Percentiles rank a stretch among this genome's conserved stretches.
These are phyloP conservation scores for Claviceps cyperi DNA, from an alignment of 2,329 filamentous ascomycete species.

Conservation along the genomic window DNA sequence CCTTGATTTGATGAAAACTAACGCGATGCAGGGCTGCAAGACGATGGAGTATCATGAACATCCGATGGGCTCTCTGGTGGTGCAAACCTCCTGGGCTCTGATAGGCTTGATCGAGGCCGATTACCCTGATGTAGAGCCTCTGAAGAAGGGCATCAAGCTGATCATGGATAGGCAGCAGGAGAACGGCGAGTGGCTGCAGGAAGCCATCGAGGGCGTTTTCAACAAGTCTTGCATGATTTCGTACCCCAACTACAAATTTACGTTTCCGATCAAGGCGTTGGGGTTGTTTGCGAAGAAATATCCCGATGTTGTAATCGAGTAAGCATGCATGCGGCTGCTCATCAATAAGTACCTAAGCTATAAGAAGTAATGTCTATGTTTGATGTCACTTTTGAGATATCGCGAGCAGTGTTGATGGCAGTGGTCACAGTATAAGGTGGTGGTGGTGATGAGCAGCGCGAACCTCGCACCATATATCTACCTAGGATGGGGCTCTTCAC, in stretches of 20 bases:
- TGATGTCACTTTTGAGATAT: neutral
- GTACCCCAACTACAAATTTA: slow-evolving; percentile 98
- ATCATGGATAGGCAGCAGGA: slow-evolving; percentile 72
- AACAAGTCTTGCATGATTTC: slow-evolving; percentile 99
- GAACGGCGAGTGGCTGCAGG: slow-evolving; percentile 91
- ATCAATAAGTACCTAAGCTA: neutral
- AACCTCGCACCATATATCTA: too few relatives aligned
- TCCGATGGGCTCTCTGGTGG: slow-evolving; percentile 63
- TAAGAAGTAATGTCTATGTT: neutral
- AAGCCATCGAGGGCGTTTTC: slow-evolving; percentile 94
- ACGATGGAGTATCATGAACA: slow-evolving; percentile 63
- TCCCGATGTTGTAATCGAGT: slow-evolving; percentile 43
- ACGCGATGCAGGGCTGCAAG: slow-evolving; percentile 50
- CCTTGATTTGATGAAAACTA: slow-evolving; percentile 5
- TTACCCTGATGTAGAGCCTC: slow-evolving; percentile 59
- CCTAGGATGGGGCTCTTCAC: too few relatives aligned
- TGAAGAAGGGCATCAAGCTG: slow-evolving; percentile 62
- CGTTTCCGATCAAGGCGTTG: slow-evolving; percentile 84
- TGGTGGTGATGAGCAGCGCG: neutral
- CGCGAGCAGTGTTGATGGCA: neutral
- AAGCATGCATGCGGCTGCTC: neutral
- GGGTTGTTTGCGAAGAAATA: slow-evolving; percentile 72
- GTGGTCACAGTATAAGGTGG: neutral
- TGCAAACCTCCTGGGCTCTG: slow-evolving; percentile 85
- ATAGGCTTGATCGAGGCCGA: slow-evolving; percentile 70